Percentiles rank a stretch among this genome's conserved stretches.
Conservation (phyloP, 2,329 filamentous ascomycete species). For the Bipolaris cookei region DNA sequence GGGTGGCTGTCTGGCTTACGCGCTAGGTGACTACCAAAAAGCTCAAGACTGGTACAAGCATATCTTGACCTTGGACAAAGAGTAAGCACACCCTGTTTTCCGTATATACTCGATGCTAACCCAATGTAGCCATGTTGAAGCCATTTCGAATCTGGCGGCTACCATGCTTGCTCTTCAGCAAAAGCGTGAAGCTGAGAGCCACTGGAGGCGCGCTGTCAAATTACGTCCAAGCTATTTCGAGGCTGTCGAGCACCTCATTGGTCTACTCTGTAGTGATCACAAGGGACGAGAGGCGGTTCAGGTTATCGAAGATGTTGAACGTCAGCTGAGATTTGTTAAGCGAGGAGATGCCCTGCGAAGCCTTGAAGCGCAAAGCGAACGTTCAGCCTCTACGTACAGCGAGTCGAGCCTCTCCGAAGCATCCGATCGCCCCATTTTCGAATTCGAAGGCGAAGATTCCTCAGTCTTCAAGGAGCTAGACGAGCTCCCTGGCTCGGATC, state of each 20-base stretch:
- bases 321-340: conserved; percentile 63
- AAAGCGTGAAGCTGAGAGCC: conserved; percentile 80
- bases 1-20: conserved; percentile 90
- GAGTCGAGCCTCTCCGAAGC: conserved; percentile 60
- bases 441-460: conserved; percentile 56
- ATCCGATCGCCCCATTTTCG: conserved; percentile 64
- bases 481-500: conserved; percentile 51
- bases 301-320: conserved; percentile 85
- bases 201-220: conserved; percentile 86
- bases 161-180: conserved; percentile 83
- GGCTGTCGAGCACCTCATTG: conserved; percentile 91
- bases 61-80: conserved; percentile 64
- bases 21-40: conserved; percentile 80
- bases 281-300: conserved; percentile 83
- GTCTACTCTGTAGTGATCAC: conserved; percentile 80
- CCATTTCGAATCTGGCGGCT: conserved; percentile 90
- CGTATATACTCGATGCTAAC: conserved; percentile 13
- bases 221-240: conserved; percentile 88
- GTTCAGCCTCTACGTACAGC: conserved; percentile 65
- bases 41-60: conserved; percentile 76
- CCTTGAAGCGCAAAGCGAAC: conserved; percentile 64
- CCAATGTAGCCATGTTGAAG: conserved; percentile 77
- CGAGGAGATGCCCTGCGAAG: conserved; percentile 56
- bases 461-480: conserved; percentile 47
- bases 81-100: conserved; percentile 47